A percentile compares a stretch with the other conserved stretches of the same genome.
Conservation (phyloP, 192 early-diverging fungal genomes). For the Coemansia sp. region DNA sequence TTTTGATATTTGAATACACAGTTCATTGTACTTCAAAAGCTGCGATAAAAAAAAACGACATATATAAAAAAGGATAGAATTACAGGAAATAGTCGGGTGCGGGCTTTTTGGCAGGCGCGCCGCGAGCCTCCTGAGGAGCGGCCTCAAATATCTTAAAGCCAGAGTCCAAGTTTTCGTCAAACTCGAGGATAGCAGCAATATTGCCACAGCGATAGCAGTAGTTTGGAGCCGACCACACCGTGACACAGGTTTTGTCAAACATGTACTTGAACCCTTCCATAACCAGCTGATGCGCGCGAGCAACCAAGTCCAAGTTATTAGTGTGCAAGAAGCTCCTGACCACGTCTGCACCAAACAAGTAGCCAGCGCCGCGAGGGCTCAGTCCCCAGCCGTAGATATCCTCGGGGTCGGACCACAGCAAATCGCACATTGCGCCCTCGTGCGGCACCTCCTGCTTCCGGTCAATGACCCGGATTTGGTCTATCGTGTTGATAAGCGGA, state of each 20-base stretch:
- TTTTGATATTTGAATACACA: neutral
- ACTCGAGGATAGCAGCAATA: slow-evolving; percentile 94
- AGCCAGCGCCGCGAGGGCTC: slow-evolving; percentile 96
- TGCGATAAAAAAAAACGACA: neutral
- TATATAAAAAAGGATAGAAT: slow-evolving; percentile 12
- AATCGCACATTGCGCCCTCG: slow-evolving; percentile 96
- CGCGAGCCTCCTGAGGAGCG: slow-evolving; percentile 84
- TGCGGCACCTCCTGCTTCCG: slow-evolving; percentile 97
- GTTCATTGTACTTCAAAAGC: neutral
- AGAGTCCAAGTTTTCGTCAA: slow-evolving; percentile 85
- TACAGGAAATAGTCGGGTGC: slow-evolving; percentile 95
- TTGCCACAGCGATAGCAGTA: slow-evolving; percentile 99
- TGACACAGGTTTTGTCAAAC: slow-evolving; percentile 95
- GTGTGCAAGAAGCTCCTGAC: slow-evolving; percentile 77
- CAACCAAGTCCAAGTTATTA: slow-evolving; percentile 87
- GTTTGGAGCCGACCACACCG: slow-evolving; percentile 99
- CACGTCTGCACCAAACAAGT: slow-evolving; percentile 95
- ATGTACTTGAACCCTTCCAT: slow-evolving; percentile 97
- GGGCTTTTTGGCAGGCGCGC: slow-evolving; percentile 79
- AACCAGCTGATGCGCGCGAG: slow-evolving; percentile 95
- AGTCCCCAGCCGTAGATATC: slow-evolving; percentile 88
- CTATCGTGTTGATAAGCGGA: slow-evolving; percentile 88
- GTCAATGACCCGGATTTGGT: slow-evolving; percentile 94
- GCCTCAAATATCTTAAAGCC: slow-evolving; percentile 95
- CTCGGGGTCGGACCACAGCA: slow-evolving; percentile 98